Base-by-base conservation (phyloP, 352 stramenopile species). In the Peronosclerospora sorghi region DNA sequence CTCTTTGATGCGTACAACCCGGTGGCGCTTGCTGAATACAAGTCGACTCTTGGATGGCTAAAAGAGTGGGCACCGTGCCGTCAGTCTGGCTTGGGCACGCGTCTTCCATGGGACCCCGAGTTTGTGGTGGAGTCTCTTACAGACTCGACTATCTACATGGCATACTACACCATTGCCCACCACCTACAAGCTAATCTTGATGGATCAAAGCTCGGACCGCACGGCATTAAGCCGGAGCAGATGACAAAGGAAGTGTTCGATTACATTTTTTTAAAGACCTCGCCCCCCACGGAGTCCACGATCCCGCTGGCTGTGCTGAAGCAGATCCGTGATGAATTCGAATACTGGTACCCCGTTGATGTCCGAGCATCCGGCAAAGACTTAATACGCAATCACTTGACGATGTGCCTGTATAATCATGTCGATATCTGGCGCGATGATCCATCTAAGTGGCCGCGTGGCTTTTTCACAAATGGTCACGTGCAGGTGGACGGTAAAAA, bases 111-210 rank as follows among this genome's bases (percentile, higher is more conserved):
- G 97, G 97, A 99, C 73, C 77, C 84, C 6, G 66, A 97, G 52
- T 99, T 97, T 63, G 94, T 99, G 14, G 98, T 99, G 36, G 97
- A 99, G 68, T 98, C 87, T 34, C 84, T 99, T 24, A 98, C 94
- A 20, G 97, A 99, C 65, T 98, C 88, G 68, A 99, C 97, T 13
- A 99, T 99, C 54, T 99, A 99, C 78, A 99, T 99, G 97, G 95
- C 97, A 20, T 99, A 98, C 70, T 99, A 99, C 67, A 98, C 96
- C 8, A 98, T 99, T 51, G 89, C 95, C 4, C 94, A 99, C 73
- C 77, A 98, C 59, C 68, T 99, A 45, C 96, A 99, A 56, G 57
- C 61, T 57, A 98, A 97, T 73, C 54, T 98, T 20, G 89, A 98
- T 56, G 96, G 95, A 21, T 90, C 86, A 14, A 62, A 82, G 37